These are phyloP conservation scores for Phlyctochytrium arcticum DNA, from an alignment of 192 early-diverging fungal genomes.

Conservation along the genomic window DNA sequence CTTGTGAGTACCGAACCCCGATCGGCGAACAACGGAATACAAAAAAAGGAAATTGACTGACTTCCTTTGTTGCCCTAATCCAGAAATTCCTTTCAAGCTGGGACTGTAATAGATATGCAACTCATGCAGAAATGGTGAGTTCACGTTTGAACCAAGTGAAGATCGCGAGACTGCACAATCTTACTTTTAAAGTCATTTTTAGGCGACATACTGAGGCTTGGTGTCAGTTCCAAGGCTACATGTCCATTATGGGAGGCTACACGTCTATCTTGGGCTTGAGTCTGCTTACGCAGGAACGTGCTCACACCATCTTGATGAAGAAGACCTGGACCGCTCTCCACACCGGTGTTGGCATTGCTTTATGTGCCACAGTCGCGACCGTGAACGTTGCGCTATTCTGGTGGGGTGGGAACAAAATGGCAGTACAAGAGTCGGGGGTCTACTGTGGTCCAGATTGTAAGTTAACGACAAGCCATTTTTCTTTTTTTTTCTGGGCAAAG, in stretches of 20 bases:
- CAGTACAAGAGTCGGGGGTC: slow-evolving; percentile 13
- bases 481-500: not conserved
- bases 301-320: slow-evolving; percentile 1
- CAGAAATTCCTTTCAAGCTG: slow-evolving; percentile 4
- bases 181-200: too few species aligned
- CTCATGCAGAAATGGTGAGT: not conserved
- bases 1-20: too few species aligned
- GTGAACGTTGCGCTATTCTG: not conserved
- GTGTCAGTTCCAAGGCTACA: slow-evolving; percentile 21
- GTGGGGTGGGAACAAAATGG: not conserved
- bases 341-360: not conserved
- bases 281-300: slow-evolving; percentile 13
- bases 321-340: slow-evolving; percentile 10
- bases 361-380: not conserved
- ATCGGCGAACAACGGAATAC: too few species aligned
- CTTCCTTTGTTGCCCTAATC: too few species aligned
- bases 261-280: slow-evolving; percentile 1
- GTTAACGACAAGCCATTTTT: not conserved
- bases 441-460: slow-evolving; percentile 22
- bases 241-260: not conserved
- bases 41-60: too few species aligned
- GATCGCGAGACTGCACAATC: too few species aligned
- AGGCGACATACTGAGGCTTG: slow-evolving; percentile 5
- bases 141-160: not conserved
- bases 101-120: slow-evolving; percentile 1